Evolutionary conservation across 2,329 filamentous ascomycete genomes (phyloP).

Genomic region (Ophidiomyces ophidiicola): DNA sequence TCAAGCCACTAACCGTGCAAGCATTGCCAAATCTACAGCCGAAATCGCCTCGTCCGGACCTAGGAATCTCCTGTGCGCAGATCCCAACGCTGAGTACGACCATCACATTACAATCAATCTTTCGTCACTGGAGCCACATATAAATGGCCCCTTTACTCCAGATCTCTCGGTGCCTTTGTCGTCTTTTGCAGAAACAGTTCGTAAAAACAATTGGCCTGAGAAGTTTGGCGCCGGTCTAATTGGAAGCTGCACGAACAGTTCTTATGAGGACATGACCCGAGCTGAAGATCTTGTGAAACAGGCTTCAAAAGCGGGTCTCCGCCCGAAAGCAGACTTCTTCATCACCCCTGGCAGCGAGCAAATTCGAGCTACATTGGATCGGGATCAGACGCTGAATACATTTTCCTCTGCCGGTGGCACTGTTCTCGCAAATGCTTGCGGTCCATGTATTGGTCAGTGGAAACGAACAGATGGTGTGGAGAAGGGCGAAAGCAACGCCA

Average conservation of each 20-base stretch:
- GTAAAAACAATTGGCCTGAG: constrained; percentile 78
- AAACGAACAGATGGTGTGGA: constrained; percentile 71
- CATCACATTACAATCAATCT: constrained; percentile 83
- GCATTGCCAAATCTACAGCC: constrained; percentile 56
- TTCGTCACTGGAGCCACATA: constrained; percentile 79
- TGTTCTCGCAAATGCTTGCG: constrained; percentile 89
- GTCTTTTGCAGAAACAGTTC: constrained; percentile 71
- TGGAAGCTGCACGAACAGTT: constrained; percentile 96
- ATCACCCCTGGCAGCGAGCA: constrained; percentile 95
- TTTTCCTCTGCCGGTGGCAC: constrained; percentile 79
- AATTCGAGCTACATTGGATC: constrained; percentile 84
- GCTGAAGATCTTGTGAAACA: constrained; percentile 88
- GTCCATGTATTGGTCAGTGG: constrained; percentile 91
- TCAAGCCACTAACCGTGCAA: constrained; percentile 62
- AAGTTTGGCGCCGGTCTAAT: constrained; percentile 88
- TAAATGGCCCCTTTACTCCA: constrained; percentile 94
- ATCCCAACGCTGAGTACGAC: constrained; percentile 76
- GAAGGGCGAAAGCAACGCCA: constrained; percentile 84
- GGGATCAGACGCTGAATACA: constrained; percentile 73
- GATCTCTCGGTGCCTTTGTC: constrained; percentile 89
- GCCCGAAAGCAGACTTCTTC: constrained; percentile 83
- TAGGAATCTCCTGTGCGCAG: constrained; percentile 59
- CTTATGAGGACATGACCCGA: constrained; percentile 96
- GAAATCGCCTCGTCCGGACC: constrained; percentile 48
- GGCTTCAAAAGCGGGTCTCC: constrained; percentile 74